phyloP scores from a whole-genome alignment of 2,329 filamentous ascomycete genomes.

The Trichoderma sp. region DNA sequence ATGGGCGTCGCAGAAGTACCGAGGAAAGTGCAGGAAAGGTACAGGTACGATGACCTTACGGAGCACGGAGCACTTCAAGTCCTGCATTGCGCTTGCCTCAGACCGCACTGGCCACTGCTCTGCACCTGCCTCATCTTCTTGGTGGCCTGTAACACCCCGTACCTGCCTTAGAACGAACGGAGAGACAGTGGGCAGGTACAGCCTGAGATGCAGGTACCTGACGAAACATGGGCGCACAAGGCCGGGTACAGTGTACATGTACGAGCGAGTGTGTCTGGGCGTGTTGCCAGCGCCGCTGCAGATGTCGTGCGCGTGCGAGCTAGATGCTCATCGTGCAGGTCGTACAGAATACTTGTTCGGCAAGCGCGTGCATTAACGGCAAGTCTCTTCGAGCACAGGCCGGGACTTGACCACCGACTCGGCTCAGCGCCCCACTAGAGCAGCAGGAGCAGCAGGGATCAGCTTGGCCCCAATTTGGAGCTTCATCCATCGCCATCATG shows the following conservation, averaged over 20 bases:
- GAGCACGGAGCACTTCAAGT: not conserved
- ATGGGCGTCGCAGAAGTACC: too few species aligned
- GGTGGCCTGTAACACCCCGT: constrained; percentile 12
- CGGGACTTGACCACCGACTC: constrained; percentile 24
- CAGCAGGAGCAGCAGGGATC: constrained; percentile 10
- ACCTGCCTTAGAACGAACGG: constrained; percentile 12
- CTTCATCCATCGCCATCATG: not conserved
- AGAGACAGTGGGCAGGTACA: too few species aligned
- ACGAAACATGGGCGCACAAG: too few species aligned
- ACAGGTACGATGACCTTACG: not conserved
- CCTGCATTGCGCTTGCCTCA: constrained; percentile 13
- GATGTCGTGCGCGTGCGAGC: not conserved
- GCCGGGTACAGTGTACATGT: constrained; percentile 6
- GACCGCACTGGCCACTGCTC: not conserved
- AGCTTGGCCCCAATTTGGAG: constrained; percentile 2
- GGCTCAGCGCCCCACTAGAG: constrained; percentile 6
- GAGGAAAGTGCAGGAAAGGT: too few species aligned
- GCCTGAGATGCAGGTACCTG: too few species aligned
- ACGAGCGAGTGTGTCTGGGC: not conserved
- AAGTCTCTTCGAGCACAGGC: constrained; percentile 4
- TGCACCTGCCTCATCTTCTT: constrained; percentile 4
- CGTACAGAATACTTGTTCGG: not conserved
- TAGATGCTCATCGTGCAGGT: not conserved
- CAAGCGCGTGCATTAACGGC: constrained; percentile 1
- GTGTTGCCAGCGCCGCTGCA: not conserved